Conservation (phyloP, 805 yeast genomes). For the Barnettozyma sucrosica region DNA sequence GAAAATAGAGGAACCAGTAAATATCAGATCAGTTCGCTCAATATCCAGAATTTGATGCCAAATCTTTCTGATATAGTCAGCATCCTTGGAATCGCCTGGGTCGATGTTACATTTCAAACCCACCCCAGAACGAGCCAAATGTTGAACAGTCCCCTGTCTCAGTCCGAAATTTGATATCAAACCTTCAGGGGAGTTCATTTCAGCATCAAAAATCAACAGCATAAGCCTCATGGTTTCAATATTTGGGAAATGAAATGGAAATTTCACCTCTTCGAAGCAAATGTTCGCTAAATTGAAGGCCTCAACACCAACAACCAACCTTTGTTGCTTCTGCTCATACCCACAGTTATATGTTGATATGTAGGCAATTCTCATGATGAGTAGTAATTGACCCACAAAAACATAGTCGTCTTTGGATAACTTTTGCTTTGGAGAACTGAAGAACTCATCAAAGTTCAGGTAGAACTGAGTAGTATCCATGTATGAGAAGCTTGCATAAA, state of each 20-base stretch:
- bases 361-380: constrained; percentile 15
- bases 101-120: constrained; percentile 7
- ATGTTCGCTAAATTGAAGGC: constrained; percentile 7
- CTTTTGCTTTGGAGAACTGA: background rate
- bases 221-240: constrained; percentile 7
- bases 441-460: constrained; percentile 8
- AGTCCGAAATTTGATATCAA: constrained; percentile 1
- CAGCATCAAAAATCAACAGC: constrained; percentile 3
- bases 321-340: constrained; percentile 2
- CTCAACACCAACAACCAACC: constrained; percentile 4
- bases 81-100: constrained; percentile 1
- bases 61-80: constrained; percentile 4
- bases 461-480: constrained; percentile 9
- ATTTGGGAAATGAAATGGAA: constrained; percentile 5
- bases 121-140: constrained; percentile 1
- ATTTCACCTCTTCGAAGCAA: constrained; percentile 8
- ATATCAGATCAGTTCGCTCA: constrained; percentile 6
- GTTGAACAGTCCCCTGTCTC: constrained; percentile 4
- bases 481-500: constrained; percentile 5
- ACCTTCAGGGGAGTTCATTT: constrained; percentile 3
- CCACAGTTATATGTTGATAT: constrained; percentile 19
- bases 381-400: constrained; percentile 14
- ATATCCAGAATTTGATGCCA: constrained; percentile 9
- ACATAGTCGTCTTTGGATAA: constrained; percentile 7
- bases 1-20: constrained; percentile 4